Base-by-base conservation (phyloP, 192 early-diverging fungal genomes). In the Coemansia sp. region DNA sequence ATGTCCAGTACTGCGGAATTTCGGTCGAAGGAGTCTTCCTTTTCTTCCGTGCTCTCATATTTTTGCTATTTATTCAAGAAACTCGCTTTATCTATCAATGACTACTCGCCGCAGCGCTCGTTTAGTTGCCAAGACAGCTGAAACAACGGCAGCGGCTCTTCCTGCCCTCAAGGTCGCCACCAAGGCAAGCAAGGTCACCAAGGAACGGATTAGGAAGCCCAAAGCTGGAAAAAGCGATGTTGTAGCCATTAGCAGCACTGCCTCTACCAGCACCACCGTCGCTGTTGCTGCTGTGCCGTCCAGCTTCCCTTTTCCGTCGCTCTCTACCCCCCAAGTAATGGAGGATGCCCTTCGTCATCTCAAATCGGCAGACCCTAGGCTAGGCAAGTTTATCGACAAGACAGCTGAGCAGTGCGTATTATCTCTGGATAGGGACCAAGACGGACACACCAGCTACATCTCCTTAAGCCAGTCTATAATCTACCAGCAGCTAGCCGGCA, bases 401-500 rank as follows among this genome's bases (percentile, higher is more conserved):
- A 69, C 70, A 3, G 43, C 39, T 1, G 68, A 76, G 42, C 14
- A 33, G n/a, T 82, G 79, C 45, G 38, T 53, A 1, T 57, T 82
- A 48, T 41, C 61, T 26, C 70, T 76, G 50, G 21, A 66, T 23
- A 61, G 79, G 9, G 69, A 75, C 52, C 57, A 59, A 5, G 26
- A 69, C 12, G 55, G 58, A 18, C 59, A 79, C n/a, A 68, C 68
- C 0, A 76, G 80, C 65, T 73, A 75, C 50, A 43, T 77, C 0
- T 69, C 76, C 21, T 34, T 85, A 16, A 48, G 56, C 34, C 64
- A 84, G 52, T 73, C 87, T 3, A 87, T 92, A 39, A 77, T 92
- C 37, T 90, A 85, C 62, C 90, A 92, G 70, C 90, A 92, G 77
- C 77, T 92, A 21, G 76, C 79, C 13, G 91, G 91, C 16, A 87